These are phyloP conservation scores for Trametes maxima DNA, from an alignment of 768 basidiomycete species.

Conservation along the genomic window DNA sequence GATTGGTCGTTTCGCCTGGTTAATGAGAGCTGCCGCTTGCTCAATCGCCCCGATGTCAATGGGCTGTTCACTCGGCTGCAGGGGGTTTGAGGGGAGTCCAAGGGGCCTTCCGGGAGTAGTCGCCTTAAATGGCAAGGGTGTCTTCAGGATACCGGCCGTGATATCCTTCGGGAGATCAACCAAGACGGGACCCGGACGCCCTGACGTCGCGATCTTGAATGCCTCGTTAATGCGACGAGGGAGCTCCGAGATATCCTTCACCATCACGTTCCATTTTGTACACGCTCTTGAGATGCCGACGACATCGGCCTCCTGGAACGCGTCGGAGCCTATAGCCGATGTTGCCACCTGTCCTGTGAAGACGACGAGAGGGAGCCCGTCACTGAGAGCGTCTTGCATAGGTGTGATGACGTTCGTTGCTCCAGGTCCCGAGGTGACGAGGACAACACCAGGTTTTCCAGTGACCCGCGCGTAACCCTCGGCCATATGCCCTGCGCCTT, in stretches of 20 bases:
- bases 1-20: slow-evolving; percentile 85
- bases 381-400: slow-evolving; percentile 96
- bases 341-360: slow-evolving; percentile 99
- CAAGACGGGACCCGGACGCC: slow-evolving; percentile 95
- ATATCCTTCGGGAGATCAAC: slow-evolving; percentile 99
- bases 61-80: slow-evolving; percentile 56
- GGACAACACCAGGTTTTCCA: slow-evolving; percentile 95
- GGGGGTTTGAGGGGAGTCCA: slow-evolving; percentile 74
- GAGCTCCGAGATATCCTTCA: slow-evolving; percentile 93
- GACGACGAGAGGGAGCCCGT: slow-evolving; percentile 93
- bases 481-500: slow-evolving; percentile 99
- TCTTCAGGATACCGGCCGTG: slow-evolving; percentile 87
- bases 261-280: slow-evolving; percentile 99
- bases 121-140: slow-evolving; percentile 81
- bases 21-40: slow-evolving; percentile 89
- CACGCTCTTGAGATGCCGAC: slow-evolving; percentile 96
- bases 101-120: slow-evolving; percentile 81
- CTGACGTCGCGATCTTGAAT: slow-evolving; percentile 98
- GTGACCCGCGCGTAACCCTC: slow-evolving; percentile 98
- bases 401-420: slow-evolving; percentile 98
- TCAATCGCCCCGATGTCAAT: slow-evolving; percentile 68
- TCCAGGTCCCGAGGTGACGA: slow-evolving; percentile 97
- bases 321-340: slow-evolving; percentile 97
- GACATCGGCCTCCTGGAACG: slow-evolving; percentile 98
- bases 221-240: slow-evolving; percentile 97